phyloP scores from a whole-genome alignment of 2,329 filamentous ascomycete genomes.

The Hortaea werneckii region DNA sequence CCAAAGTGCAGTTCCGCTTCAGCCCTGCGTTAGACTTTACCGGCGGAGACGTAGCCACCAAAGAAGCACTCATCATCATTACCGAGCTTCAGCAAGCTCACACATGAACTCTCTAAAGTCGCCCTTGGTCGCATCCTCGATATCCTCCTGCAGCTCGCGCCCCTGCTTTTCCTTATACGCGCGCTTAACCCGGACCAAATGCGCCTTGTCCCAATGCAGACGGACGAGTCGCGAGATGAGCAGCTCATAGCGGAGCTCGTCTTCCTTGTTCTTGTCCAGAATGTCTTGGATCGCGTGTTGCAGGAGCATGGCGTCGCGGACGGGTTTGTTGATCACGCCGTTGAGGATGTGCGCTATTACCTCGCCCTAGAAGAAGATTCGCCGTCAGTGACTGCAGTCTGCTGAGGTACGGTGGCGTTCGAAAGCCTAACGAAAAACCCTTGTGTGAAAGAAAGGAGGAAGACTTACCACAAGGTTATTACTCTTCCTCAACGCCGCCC shows the following conservation, averaged over 20 bases:
- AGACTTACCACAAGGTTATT: constrained; percentile 79
- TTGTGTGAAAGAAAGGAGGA: constrained; percentile 1
- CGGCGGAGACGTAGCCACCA: no score
- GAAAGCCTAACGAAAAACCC: no score
- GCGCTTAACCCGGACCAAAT: constrained; percentile 68
- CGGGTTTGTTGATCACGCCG: constrained; percentile 89
- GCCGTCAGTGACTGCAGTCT: not conserved
- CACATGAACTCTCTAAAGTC: constrained; percentile 43
- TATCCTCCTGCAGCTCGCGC: constrained; percentile 62
- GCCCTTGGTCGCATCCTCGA: constrained; percentile 64
- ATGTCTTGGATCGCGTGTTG: constrained; percentile 70
- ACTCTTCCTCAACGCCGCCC: constrained; percentile 78
- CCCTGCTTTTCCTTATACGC: constrained; percentile 74
- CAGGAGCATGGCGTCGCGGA: constrained; percentile 81
- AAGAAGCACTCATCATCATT: no score
- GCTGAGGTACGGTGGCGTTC: no score
- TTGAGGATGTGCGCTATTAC: constrained; percentile 91
- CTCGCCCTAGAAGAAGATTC: constrained; percentile 77
- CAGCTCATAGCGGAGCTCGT: constrained; percentile 63
- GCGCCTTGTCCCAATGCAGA: constrained; percentile 81
- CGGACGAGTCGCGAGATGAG: constrained; percentile 80
- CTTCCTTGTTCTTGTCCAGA: constrained; percentile 23
- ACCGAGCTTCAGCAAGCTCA: constrained; percentile 18
- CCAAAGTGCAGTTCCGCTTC: no score
- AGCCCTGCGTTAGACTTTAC: no score